Percentiles rank a stretch among this genome's conserved stretches.
Conservation (phyloP, 306 rosid species). For the Quercus rubra region DNA sequence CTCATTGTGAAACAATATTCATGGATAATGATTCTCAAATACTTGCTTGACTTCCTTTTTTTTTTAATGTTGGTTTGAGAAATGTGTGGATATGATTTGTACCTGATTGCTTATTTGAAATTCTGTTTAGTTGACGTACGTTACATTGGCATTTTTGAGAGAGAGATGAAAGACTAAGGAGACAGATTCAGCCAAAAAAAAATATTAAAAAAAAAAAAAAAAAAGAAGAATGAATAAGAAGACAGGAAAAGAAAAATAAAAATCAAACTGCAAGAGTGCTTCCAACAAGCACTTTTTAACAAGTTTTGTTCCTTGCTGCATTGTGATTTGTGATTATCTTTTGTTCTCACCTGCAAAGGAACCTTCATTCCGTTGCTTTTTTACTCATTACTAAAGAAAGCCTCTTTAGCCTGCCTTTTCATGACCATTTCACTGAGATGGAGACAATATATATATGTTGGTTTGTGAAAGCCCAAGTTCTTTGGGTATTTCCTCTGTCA, state of each 20-base stretch:
- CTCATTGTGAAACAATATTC: too few relatives aligned
- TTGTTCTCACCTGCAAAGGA: constrained; percentile 32
- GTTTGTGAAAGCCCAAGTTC: constrained; percentile 7
- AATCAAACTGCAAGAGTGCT: constrained; percentile 8
- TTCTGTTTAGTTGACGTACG: too few relatives aligned
- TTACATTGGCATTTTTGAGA: not conserved
- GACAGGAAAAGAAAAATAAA: not conserved
- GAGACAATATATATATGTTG: constrained; percentile 18
- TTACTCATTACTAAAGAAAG: constrained; percentile 13
- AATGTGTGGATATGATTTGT: too few relatives aligned
- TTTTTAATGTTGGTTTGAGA: too few relatives aligned
- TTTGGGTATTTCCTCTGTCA: constrained; percentile 41
- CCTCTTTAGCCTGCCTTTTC: constrained; percentile 7
- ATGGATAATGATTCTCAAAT: too few relatives aligned
- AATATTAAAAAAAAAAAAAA: too few relatives aligned
- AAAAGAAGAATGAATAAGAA: not conserved
- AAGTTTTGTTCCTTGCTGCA: constrained; percentile 5
- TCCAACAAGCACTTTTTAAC: constrained; percentile 19
- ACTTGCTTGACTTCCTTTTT: too few relatives aligned
- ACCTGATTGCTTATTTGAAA: too few relatives aligned
- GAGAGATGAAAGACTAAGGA: not conserved
- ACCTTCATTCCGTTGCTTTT: constrained; percentile 26
- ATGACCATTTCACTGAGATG: constrained; percentile 10
- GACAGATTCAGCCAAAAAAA: too few relatives aligned
- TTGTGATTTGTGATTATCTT: constrained; percentile 5